A percentile compares a stretch with the other conserved stretches of the same genome.
These are phyloP conservation scores for Fusarium paranaense DNA, from an alignment of 2,329 filamentous ascomycete genomes.

Conservation along the genomic window DNA sequence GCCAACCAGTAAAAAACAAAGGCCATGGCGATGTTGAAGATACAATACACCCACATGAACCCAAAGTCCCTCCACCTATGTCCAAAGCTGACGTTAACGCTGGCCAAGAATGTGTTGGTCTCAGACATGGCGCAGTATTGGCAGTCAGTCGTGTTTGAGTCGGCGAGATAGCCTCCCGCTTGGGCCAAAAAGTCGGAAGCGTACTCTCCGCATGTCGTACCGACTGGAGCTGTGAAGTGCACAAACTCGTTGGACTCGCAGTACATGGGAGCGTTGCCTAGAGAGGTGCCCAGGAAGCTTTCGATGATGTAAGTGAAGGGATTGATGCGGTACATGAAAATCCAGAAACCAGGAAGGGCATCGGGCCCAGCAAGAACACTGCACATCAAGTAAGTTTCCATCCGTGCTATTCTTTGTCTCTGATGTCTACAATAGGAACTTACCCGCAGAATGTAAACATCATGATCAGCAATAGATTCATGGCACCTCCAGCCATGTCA, in stretches of 20 bases:
- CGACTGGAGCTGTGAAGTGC: background rate
- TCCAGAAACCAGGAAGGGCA: background rate
- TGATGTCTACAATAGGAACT: background rate
- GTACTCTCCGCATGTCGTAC: background rate
- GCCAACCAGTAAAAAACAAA: background rate
- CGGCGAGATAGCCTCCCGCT: background rate
- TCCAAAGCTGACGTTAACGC: background rate
- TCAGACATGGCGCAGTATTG: background rate
- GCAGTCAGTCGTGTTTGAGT: background rate
- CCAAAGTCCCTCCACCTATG: background rate
- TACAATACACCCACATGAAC: background rate
- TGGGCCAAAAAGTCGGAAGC: background rate
- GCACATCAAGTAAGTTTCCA: background rate
- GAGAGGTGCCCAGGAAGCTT: background rate
- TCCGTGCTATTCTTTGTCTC: background rate
- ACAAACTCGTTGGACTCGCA: background rate
- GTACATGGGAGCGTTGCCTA: background rate
- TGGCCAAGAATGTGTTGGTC: background rate
- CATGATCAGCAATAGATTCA: slow-evolving; percentile 60
- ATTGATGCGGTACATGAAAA: background rate
- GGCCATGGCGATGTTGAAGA: background rate
- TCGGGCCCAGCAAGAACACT: slow-evolving; percentile 24
- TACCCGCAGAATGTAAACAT: background rate
- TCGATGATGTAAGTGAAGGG: background rate
- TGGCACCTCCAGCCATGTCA: slow-evolving; percentile 73